These are phyloP conservation scores for Liquidambar formosana DNA, from an alignment of 164 flowering plant genomes.

Conservation along the genomic window DNA sequence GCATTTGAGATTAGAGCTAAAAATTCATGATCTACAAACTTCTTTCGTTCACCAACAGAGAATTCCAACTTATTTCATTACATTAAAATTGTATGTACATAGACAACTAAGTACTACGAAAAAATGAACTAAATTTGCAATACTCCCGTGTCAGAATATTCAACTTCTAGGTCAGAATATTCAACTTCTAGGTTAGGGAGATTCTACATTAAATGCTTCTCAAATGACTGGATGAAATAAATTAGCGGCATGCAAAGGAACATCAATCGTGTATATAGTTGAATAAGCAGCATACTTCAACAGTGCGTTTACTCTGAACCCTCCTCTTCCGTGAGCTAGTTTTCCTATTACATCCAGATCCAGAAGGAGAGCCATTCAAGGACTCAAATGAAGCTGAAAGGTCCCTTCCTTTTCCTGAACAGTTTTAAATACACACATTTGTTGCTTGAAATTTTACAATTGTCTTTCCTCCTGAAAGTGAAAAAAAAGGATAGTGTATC, in stretches of 20 bases:
- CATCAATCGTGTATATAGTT: not conserved
- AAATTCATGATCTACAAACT: too few species aligned
- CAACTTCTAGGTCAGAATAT: not conserved
- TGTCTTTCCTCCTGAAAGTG: not conserved
- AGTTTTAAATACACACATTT: too few species aligned
- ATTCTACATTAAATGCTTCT: not conserved
- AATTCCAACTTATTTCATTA: not conserved
- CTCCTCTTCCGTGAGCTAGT: constrained; percentile 27
- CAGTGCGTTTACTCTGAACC: not conserved
- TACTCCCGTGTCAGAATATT: not conserved
- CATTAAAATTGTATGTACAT: not conserved
- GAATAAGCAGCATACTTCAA: constrained; percentile 13
- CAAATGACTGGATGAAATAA: not conserved
- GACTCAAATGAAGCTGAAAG: too few species aligned
- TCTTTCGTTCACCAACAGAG: too few species aligned
- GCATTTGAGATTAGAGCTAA: not conserved
- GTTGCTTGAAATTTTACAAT: not conserved
- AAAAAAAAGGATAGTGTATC: not conserved
- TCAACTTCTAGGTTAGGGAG: not conserved
- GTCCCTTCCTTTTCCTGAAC: not conserved
- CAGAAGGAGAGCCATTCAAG: too few species aligned
- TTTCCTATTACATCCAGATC: constrained; percentile 8
- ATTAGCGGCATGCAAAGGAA: not conserved
- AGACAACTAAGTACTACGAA: too few species aligned
- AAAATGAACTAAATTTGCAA: not conserved